Evolutionary conservation across 352 stramenopile genomes (phyloP).

Genomic region (Phytophthora litchii): DNA sequence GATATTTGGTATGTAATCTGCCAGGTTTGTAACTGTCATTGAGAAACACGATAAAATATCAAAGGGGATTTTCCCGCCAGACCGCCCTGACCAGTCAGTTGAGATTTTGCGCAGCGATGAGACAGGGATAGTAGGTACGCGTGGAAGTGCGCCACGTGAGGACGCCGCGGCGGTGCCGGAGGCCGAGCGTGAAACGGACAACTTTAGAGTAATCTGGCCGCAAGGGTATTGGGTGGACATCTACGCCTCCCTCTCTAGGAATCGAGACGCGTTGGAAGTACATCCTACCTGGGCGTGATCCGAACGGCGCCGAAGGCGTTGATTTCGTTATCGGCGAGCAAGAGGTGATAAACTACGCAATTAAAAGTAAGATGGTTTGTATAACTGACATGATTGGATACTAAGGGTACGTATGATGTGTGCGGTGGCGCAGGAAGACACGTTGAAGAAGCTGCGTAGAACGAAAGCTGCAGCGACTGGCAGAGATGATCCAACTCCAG

Average conservation of each 20-base stretch:
- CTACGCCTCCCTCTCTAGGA: background rate
- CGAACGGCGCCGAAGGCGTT: background rate
- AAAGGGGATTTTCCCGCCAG: slow-evolving; percentile 1
- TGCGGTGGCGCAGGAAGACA: too few relatives aligned
- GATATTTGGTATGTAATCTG: slow-evolving; percentile 1
- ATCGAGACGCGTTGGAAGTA: slow-evolving; percentile 4
- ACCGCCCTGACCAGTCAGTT: background rate
- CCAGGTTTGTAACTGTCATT: slow-evolving; percentile 1
- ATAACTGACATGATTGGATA: too few relatives aligned
- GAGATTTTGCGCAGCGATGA: background rate
- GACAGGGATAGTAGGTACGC: background rate
- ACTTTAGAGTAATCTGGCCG: background rate
- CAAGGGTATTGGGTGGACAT: background rate
- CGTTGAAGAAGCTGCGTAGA: too few relatives aligned
- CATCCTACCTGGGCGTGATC: background rate
- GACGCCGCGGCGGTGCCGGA: background rate
- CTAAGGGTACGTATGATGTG: too few relatives aligned
- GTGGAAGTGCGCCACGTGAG: background rate
- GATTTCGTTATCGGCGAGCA: background rate
- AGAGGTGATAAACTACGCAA: background rate
- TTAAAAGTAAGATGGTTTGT: too few relatives aligned
- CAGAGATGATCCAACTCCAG: too few relatives aligned
- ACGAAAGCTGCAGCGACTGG: too few relatives aligned
- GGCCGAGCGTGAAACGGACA: background rate
- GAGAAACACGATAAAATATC: background rate